Evolutionary conservation across 805 yeast genomes (phyloP), one percentile per base, ranked within the genome.

Genomic region (Sporopachydermia quercuum): DNA sequence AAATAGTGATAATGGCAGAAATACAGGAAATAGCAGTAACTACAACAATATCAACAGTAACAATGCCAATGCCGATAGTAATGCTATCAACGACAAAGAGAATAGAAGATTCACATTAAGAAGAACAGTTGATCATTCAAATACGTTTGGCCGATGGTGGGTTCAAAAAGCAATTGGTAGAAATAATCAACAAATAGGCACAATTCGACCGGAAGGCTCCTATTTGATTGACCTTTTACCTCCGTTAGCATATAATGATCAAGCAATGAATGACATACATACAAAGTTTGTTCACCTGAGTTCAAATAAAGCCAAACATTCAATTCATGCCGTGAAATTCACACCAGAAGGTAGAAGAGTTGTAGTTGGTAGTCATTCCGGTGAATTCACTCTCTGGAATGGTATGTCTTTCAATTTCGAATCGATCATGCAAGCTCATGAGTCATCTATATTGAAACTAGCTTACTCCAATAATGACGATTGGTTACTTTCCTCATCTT

Each of bases 361-460:
- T 39, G 66, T 91, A 18, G 94, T 93, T 4, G 94, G 94, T 0
- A 75, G 89, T 18, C 85, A 82, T 60, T 74, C 84, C 42, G 99
- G 99, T 35, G 99, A 91, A 56, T 87, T 91, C 59, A 87, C 97
- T 8, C 64, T 91, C 37, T 91, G 97, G 97, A 86, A 87, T 56
- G 96, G 97, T 6, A 73, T 82, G 67, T 79, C 94, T 5, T 91
- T 89, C 61, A 85, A 84, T 54, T 86, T 91, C 55, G 99, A 91
- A 56, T 84, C 95, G 40, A 86, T 91, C 47, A 91, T 87, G 93
- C 98, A 91, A 63, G 97, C 97, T 1, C 99, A 91, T 59, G 99
- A 91, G 56, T 68, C 80, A 43, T 86, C 96, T 0, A 80, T 91
- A 30, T 69, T 86, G 23, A 67, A 89, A 1, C 62, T 85, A 52